Percentiles rank a stretch among this genome's conserved stretches.
Conservation (phyloP, 208 protist species). For the Acanthamoeba rhysodes region DNA sequence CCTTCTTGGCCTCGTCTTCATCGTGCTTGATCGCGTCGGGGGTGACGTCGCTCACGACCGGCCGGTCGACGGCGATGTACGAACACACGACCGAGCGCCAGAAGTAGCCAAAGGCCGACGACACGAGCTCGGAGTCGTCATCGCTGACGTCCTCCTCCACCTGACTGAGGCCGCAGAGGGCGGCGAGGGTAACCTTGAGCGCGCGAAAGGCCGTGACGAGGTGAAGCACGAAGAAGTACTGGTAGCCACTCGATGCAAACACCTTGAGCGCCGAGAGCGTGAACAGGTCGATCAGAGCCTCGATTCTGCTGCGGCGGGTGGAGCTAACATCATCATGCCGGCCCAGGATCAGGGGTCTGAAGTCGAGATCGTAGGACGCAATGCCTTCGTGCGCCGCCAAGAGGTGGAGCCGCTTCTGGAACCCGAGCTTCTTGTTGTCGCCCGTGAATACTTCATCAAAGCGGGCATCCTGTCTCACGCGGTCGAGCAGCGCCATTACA, state of each 20-base stretch:
- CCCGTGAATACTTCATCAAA: slow-evolving; percentile 23
- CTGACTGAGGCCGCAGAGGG: not conserved
- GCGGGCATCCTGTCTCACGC: not conserved
- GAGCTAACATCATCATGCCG: too few species aligned
- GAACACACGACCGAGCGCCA: slow-evolving; percentile 52
- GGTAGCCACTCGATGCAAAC: slow-evolving; percentile 7
- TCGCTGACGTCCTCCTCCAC: not conserved
- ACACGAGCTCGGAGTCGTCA: not conserved
- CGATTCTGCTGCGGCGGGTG: not conserved
- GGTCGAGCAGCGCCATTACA: not conserved
- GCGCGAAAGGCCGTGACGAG: slow-evolving; percentile 41
- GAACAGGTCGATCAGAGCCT: slow-evolving; percentile 15
- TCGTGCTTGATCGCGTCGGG: not conserved
- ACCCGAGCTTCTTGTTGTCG: slow-evolving; percentile 17
- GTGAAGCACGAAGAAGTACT: slow-evolving; percentile 61
- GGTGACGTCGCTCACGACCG: not conserved
- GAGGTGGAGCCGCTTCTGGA: not conserved
- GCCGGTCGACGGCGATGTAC: slow-evolving; percentile 46
- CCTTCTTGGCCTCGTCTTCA: not conserved
- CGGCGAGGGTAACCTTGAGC: not conserved
- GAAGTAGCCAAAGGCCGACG: slow-evolving; percentile 8
- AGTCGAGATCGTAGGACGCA: slow-evolving; percentile 21
- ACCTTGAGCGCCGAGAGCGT: slow-evolving; percentile 13
- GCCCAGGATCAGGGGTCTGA: not conserved
- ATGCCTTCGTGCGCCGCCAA: not conserved